Conservation (phyloP, 305 asterid genomes). For the Plantago coronopus region DNA sequence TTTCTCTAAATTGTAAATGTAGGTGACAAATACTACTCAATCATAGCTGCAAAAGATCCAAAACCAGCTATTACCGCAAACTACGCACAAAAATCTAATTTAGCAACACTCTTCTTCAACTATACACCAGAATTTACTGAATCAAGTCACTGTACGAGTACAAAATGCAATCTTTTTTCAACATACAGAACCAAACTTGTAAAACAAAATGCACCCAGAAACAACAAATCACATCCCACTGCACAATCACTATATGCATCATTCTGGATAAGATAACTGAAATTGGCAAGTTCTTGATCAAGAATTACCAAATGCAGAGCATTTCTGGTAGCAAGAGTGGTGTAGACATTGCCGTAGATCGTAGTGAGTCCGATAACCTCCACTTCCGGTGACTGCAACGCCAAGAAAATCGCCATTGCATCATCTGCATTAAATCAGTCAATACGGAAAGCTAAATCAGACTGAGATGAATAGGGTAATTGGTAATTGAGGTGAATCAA, state of each 20-base stretch:
- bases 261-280: not conserved
- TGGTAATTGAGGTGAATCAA: not conserved
- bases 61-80: too few relatives aligned
- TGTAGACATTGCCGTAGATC: slow-evolving; percentile 87
- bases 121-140: too few relatives aligned
- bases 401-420: slow-evolving; percentile 96
- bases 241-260: too few relatives aligned
- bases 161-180: not conserved
- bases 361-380: slow-evolving; percentile 92
- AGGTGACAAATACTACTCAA: too few relatives aligned
- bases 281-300: not conserved
- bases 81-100: too few relatives aligned
- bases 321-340: slow-evolving; percentile 93
- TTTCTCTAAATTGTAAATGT: too few relatives aligned
- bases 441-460: not conserved
- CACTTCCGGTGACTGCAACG: slow-evolving; percentile 88
- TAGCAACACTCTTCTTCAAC: too few relatives aligned
- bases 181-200: too few relatives aligned
- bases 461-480: not conserved
- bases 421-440: slow-evolving; percentile 52
- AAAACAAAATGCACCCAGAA: not conserved
- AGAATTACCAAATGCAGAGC: slow-evolving; percentile 83
- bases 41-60: too few relatives aligned
- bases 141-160: not conserved
- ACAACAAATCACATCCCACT: not conserved